Conservation (phyloP, 2,329 filamentous ascomycete species). For the Colletotrichum sp. region DNA sequence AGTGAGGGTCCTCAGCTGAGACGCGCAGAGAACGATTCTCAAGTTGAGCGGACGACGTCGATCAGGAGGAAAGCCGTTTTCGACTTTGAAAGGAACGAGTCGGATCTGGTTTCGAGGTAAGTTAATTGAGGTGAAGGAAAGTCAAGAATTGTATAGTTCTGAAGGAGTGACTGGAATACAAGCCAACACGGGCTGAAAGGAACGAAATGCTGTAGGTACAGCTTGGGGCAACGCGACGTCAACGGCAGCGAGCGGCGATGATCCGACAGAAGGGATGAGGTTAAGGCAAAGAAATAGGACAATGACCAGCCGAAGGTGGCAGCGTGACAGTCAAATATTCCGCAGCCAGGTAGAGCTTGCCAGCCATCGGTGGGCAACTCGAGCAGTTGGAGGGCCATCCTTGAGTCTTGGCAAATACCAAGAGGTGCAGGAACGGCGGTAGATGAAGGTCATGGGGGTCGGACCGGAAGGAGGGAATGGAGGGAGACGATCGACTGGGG, state of each 20-base stretch:
- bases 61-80: background rate
- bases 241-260: constrained; percentile 16
- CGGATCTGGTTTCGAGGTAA: background rate
- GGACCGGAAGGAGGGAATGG: background rate
- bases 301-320: background rate
- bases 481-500: background rate
- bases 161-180: constrained; percentile 26
- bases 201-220: constrained; percentile 21
- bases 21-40: background rate
- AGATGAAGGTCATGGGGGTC: background rate
- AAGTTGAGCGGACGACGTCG: background rate
- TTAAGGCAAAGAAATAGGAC: background rate
- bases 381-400: background rate
- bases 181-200: constrained; percentile 23
- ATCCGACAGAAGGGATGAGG: background rate
- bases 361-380: background rate
- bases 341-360: constrained; percentile 22
- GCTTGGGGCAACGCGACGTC: background rate
- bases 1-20: background rate
- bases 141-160: constrained; percentile 1
- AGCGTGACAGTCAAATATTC: background rate
- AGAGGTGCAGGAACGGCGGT: constrained; percentile 23
- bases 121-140: constrained; percentile 7
- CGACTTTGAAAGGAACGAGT: background rate
- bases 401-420: constrained; percentile 15